Evolutionary conservation across 768 basidiomycete species (phyloP).

Genomic region (Boletus vinaceobasis): DNA sequence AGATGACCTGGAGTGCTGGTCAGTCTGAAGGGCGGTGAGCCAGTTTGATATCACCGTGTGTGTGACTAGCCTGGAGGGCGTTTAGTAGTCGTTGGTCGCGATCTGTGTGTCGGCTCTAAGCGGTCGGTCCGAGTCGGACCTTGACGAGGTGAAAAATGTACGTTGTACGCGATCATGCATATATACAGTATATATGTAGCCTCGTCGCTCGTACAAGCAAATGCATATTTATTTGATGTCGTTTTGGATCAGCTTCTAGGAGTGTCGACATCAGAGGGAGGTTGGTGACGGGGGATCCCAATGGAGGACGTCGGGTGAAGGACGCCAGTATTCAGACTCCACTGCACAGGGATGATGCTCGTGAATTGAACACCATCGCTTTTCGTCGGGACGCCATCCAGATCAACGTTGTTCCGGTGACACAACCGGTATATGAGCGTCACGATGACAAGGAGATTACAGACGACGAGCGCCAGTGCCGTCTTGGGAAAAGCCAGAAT

Average conservation of each 20-base stretch:
- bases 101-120: not conserved
- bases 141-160: not conserved
- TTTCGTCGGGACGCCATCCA: not conserved
- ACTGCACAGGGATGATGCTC: not conserved
- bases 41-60: no score
- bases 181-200: not conserved
- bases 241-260: not conserved
- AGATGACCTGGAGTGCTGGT: no score
- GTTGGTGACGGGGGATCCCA: not conserved
- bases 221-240: not conserved
- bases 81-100: constrained; percentile 8
- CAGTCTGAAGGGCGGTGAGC: no score
- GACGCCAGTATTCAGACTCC: not conserved
- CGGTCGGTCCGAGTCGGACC: not conserved
- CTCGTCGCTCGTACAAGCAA: not conserved
- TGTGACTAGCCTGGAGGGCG: not conserved
- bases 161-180: not conserved
- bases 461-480: constrained; percentile 12
- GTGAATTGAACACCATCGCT: not conserved
- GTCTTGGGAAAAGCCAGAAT: constrained; percentile 1
- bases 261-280: not conserved
- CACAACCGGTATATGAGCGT: constrained; percentile 7
- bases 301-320: not conserved
- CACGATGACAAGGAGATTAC: constrained; percentile 11
- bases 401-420: not conserved